phyloP scores from a whole-genome alignment of 2,329 filamentous ascomycete genomes.

The Colletotrichum sp. region DNA sequence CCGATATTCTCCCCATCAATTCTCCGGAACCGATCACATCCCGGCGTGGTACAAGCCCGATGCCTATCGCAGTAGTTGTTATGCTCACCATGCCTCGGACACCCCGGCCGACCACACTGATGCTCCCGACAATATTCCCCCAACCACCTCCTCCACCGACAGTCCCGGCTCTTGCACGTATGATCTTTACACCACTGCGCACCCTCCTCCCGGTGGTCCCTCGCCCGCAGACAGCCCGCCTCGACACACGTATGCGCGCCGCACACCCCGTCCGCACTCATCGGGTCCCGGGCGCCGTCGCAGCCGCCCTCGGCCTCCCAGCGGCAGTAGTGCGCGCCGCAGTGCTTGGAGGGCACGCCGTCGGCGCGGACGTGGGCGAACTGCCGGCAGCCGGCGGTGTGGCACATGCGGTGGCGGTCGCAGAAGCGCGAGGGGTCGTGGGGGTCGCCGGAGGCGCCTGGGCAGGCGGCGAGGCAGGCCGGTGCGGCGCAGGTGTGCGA shows the following conservation, averaged over 20 bases:
- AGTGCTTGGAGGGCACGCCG: conserved; percentile 28
- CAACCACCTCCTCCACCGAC: conserved; percentile 24
- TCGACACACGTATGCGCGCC: conserved; percentile 24
- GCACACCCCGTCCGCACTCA: conserved; percentile 23
- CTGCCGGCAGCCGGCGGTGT: conserved; percentile 24
- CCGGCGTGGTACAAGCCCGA: conserved; percentile 6
- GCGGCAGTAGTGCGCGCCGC: conserved; percentile 33
- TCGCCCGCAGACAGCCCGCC: conserved; percentile 26
- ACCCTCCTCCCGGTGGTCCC: neutral
- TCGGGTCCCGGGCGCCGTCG: conserved; percentile 22
- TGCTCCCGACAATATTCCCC: conserved; percentile 29
- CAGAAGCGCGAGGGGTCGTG: conserved; percentile 28
- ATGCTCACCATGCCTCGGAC: conserved; percentile 24
- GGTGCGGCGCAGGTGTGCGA: conserved; percentile 31
- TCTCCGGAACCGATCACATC: conserved; percentile 10
- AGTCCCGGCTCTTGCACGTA: conserved; percentile 27
- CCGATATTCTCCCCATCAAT: conserved; percentile 18
- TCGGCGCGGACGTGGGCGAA: conserved; percentile 30
- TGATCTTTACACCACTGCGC: conserved; percentile 27
- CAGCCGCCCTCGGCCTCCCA: conserved; percentile 26
- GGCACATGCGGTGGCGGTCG: conserved; percentile 32
- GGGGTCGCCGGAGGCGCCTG: conserved; percentile 15
- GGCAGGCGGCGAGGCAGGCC: conserved; percentile 28
- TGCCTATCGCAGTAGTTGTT: conserved; percentile 27
- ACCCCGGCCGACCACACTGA: conserved; percentile 30